Conservation (phyloP, 345 rosid genomes). For the Excoecaria agallocha region DNA sequence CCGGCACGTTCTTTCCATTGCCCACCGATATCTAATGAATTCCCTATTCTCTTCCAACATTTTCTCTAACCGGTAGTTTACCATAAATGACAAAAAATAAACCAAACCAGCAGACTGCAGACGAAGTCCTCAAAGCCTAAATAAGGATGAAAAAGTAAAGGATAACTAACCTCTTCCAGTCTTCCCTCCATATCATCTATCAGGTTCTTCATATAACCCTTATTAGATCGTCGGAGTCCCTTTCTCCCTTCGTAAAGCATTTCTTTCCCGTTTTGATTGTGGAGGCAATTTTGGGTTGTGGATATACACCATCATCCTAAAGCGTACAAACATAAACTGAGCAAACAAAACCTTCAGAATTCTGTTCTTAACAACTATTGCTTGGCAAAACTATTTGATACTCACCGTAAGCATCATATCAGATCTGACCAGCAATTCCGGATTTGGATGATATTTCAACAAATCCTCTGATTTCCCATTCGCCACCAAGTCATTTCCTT, state of each 20-base stretch:
- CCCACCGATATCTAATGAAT: constrained; percentile 47
- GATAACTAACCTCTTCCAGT: constrained; percentile 73
- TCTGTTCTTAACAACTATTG: constrained; percentile 2
- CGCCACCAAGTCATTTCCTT: constrained; percentile 36
- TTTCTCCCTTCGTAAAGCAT: no score
- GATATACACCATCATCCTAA: constrained; percentile 60
- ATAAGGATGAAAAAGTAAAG: constrained; percentile 33
- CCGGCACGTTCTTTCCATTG: constrained; percentile 60
- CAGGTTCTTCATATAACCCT: no score
- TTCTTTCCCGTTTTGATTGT: constrained; percentile 66
- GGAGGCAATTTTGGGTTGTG: constrained; percentile 77
- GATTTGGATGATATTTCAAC: constrained; percentile 74
- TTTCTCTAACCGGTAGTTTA: constrained; percentile 60
- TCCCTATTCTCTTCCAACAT: constrained; percentile 70
- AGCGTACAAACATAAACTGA: constrained; percentile 22
- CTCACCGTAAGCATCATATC: constrained; percentile 39
- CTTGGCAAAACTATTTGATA: constrained; percentile 3
- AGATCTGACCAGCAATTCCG: constrained; percentile 61
- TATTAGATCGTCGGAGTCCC: no score
- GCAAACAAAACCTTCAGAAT: constrained; percentile 7
- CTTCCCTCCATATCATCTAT: constrained; percentile 73
- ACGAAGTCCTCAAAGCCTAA: constrained; percentile 7
- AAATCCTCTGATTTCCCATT: constrained; percentile 56
- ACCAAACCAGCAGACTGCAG: constrained; percentile 1
- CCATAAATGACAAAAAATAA: constrained; percentile 17